Evolutionary conservation across 2,329 filamentous ascomycete species (phyloP).

Genomic region (Neonectria hederae): DNA sequence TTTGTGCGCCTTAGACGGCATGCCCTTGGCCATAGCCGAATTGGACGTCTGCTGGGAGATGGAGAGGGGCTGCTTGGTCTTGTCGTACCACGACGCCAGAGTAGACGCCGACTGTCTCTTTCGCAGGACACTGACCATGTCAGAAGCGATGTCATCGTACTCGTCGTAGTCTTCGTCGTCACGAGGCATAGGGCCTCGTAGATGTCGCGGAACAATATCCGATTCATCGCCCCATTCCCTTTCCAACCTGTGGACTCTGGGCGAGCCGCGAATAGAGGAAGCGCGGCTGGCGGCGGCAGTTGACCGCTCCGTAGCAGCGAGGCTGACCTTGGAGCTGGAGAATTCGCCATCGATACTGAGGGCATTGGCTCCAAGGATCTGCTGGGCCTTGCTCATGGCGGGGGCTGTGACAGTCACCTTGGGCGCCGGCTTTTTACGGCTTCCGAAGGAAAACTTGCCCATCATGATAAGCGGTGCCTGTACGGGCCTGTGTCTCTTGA

Average conservation of each 20-base stretch:
- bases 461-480: constrained; percentile 30
- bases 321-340: constrained; percentile 36
- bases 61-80: constrained; percentile 63
- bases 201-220: constrained; percentile 39
- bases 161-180: constrained; percentile 27
- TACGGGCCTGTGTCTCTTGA: constrained; percentile 5
- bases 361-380: constrained; percentile 40
- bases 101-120: constrained; percentile 64
- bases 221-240: constrained; percentile 42
- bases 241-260: neutral
- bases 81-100: constrained; percentile 67
- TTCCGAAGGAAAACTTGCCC: constrained; percentile 42
- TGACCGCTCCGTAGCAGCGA: constrained; percentile 29
- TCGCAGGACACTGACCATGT: constrained; percentile 54
- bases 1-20: constrained; percentile 58
- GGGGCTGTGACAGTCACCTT: constrained; percentile 41
- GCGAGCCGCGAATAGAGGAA: constrained; percentile 15
- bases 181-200: constrained; percentile 25
- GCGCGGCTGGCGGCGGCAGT: constrained; percentile 15
- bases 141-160: constrained; percentile 46
- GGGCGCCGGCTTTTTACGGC: constrained; percentile 44
- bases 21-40: constrained; percentile 66
- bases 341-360: constrained; percentile 40
- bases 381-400: constrained; percentile 41
- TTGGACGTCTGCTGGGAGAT: constrained; percentile 68